Percentiles rank a stretch among this genome's conserved stretches.
These are phyloP conservation scores for Spathaspora gorwiae DNA, from an alignment of 805 yeast species.

Conservation along the genomic window DNA sequence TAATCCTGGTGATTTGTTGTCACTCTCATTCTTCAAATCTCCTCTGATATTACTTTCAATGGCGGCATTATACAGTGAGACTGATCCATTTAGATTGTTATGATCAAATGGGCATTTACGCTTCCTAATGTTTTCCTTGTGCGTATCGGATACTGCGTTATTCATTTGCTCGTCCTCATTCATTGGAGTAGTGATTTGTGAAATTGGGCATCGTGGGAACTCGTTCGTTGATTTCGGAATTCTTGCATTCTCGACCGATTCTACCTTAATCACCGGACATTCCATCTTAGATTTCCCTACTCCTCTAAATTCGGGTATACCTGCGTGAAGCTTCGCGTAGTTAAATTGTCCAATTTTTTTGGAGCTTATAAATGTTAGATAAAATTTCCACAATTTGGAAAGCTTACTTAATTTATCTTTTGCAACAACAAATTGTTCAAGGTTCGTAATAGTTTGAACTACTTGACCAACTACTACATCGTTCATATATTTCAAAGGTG, in stretches of 20 bases:
- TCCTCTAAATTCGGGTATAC: constrained; percentile 22
- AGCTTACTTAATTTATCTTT: constrained; percentile 14
- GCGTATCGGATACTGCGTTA: neutral
- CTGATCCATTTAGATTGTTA: neutral
- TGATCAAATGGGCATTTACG: constrained; percentile 35
- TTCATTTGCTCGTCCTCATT: constrained; percentile 6
- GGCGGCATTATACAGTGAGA: constrained; percentile 2
- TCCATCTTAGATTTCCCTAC: neutral
- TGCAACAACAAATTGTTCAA: constrained; percentile 9
- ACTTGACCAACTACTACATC: neutral
- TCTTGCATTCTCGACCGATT: neutral
- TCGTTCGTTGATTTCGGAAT: constrained; percentile 2
- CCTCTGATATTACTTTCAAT: constrained; percentile 19
- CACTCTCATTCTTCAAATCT: neutral
- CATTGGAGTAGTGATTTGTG: constrained; percentile 20
- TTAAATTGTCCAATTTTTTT: constrained; percentile 22
- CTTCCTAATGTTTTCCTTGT: constrained; percentile 6
- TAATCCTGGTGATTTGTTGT: no score
- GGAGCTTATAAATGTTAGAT: constrained; percentile 31
- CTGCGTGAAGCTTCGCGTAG: constrained; percentile 30
- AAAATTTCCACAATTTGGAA: constrained; percentile 36
- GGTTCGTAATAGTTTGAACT: neutral
- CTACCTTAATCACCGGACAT: neutral
- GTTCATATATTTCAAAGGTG: constrained; percentile 3
- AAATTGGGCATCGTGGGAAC: constrained; percentile 20